Evolutionary conservation across 345 rosid species (phyloP), one percentile per base, ranked within the genome.

Genomic region (Dipteronia sinensis): DNA sequence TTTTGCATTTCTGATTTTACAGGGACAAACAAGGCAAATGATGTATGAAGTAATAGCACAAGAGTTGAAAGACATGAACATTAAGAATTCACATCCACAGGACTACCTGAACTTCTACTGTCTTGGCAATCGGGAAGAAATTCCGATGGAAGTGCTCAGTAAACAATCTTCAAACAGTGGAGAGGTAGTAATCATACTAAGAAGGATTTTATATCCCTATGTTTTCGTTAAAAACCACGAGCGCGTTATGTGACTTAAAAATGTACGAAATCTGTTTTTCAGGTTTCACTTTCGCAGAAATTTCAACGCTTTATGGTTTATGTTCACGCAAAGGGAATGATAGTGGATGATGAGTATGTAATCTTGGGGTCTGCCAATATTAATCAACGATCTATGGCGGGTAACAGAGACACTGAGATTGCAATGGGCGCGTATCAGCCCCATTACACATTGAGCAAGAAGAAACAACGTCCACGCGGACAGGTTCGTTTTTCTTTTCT

Each of bases 341-440:
- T 92, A 65, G 89, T 90, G 4, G 97, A 94, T 66, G 98, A 94
- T 16, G 98, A 91, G 77, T 91, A 90, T 51, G 88, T 94, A 40
- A 81, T 94, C 71, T 47, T 94, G 74, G 97, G 98, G n/a, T 94
- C 97, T 10, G 97, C 94, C 47, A 94, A 94, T 79, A 91, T 94
- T 59, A 94, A 94, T 81, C 91, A 94, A 71, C 87, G 98, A 69
- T 92, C 96, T 23, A 69, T 92, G 91, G 94, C 97, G 31, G 96
- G 98, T 73, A 86, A 93, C 9, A 83, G 95, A 75, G 97, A 92
- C 80, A 94, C 98, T 0, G 96, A 94, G 86, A 92, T 94, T 51
- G 98, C 96, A 62, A 92, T 94, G 86, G 98, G 96, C 6, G 92
- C 92, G 15, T 91, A 89, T 77, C 97, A 92, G 81, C 90, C 90